A percentile compares a stretch with the other conserved stretches of the same genome.
These are phyloP conservation scores for Begonia peltatifolia DNA, from an alignment of 306 rosid species.

Conservation along the genomic window DNA sequence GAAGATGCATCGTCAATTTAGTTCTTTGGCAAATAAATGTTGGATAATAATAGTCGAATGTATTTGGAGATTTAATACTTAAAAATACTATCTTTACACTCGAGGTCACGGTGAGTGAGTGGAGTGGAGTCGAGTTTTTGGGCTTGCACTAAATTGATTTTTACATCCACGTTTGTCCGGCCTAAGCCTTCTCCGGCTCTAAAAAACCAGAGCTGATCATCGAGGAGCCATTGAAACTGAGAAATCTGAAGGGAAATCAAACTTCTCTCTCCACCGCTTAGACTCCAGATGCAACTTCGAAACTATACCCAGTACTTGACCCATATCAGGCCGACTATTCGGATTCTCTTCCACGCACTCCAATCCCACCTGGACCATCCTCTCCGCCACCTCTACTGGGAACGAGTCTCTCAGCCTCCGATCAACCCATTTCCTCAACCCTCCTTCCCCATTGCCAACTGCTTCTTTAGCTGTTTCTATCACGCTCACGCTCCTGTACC, in stretches of 20 bases:
- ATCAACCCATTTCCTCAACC: conserved; percentile 68
- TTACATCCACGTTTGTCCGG: too few species aligned
- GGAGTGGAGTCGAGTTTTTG: too few species aligned
- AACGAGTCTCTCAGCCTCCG: conserved; percentile 65
- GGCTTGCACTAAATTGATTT: too few species aligned
- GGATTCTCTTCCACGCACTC: conserved; percentile 54
- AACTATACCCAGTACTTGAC: conserved; percentile 36
- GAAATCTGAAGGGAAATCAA: conserved; percentile 33
- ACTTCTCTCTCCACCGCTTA: conserved; percentile 41
- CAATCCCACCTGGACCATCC: conserved; percentile 48
- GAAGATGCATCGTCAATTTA: too few species aligned
- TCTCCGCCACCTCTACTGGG: conserved; percentile 67
- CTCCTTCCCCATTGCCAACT: conserved; percentile 20
- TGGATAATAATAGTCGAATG: too few species aligned
- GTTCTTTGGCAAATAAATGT: too few species aligned
- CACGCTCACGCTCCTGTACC: conserved; percentile 46
- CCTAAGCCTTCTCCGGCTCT: too few species aligned
- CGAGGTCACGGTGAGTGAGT: too few species aligned
- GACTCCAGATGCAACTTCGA: conserved; percentile 75
- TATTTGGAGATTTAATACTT: too few species aligned
- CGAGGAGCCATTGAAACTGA: conserved; percentile 64
- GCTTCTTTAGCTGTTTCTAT: conserved; percentile 59
- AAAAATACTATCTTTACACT: too few species aligned
- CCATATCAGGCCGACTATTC: conserved; percentile 59
- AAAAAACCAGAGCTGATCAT: conserved; percentile 8